Evolutionary conservation across 306 rosid genomes (phyloP).

Genomic region (Vachellia collinsii): DNA sequence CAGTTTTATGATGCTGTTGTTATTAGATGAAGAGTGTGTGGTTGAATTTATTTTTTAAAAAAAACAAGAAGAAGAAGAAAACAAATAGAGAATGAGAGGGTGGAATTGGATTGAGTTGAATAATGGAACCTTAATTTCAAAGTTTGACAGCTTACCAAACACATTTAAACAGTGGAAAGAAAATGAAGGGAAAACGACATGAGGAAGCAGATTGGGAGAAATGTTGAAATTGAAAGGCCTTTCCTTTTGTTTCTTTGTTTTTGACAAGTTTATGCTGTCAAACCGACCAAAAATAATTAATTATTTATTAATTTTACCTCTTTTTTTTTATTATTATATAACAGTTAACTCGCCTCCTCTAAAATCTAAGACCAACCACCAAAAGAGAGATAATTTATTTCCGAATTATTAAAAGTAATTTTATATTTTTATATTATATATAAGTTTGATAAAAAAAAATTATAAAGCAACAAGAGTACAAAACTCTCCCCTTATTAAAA

Average conservation of each 20-base stretch:
- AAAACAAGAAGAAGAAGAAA: not conserved
- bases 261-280: not conserved
- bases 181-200: not conserved
- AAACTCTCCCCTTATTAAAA: not conserved
- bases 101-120: not conserved
- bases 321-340: no score
- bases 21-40: not conserved
- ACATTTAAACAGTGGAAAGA: not conserved
- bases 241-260: not conserved
- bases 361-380: no score
- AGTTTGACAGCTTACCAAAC: conserved; percentile 19
- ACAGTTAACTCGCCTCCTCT: not conserved
- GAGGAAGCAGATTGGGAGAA: not conserved
- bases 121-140: not conserved
- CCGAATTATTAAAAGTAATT: no score
- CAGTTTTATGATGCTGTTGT: not conserved
- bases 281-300: not conserved
- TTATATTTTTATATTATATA: no score
- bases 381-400: no score
- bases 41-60: not conserved
- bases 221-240: not conserved
- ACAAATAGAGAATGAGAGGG: not conserved
- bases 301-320: not conserved
- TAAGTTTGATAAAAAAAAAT: not conserved
- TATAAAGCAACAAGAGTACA: not conserved